Percentiles rank a stretch among this genome's conserved stretches.
phyloP scores from a whole-genome alignment of 2,329 filamentous ascomycete species.

The Aspergillus novofumigatus region DNA sequence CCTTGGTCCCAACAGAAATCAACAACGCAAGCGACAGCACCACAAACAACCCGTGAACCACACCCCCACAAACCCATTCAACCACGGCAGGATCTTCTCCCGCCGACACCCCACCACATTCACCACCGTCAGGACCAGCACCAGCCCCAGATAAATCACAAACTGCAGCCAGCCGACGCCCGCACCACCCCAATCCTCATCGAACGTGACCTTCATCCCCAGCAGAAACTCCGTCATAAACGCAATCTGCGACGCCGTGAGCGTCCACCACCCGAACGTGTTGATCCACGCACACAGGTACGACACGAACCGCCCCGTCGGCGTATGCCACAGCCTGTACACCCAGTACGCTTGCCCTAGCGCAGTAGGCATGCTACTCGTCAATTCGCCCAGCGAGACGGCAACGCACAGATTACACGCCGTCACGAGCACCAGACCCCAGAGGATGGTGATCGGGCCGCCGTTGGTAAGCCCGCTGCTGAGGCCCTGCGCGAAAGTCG shows the following conservation, averaged over 20 bases:
- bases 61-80: constrained; percentile 56
- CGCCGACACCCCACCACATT: constrained; percentile 52
- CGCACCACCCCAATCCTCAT: constrained; percentile 44
- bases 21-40: constrained; percentile 50
- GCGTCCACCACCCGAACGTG: constrained; percentile 57
- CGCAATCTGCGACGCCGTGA: constrained; percentile 53
- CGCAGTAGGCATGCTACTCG: constrained; percentile 57
- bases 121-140: constrained; percentile 45
- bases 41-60: constrained; percentile 52
- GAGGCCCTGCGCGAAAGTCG: constrained; percentile 53
- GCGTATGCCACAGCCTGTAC: constrained; percentile 39
- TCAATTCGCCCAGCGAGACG: constrained; percentile 53
- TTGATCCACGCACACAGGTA: constrained; percentile 61
- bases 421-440: constrained; percentile 53
- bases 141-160: constrained; percentile 52
- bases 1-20: constrained; percentile 48
- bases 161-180: constrained; percentile 52
- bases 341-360: constrained; percentile 59
- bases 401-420: constrained; percentile 53
- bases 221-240: constrained; percentile 58
- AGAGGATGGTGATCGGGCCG: constrained; percentile 52
- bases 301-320: constrained; percentile 46
- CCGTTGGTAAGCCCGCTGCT: constrained; percentile 52
- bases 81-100: constrained; percentile 46
- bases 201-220: constrained; percentile 54